Evolutionary conservation across 139 green algal species (phyloP).

Genomic region (Chlorella vulgaris): DNA sequence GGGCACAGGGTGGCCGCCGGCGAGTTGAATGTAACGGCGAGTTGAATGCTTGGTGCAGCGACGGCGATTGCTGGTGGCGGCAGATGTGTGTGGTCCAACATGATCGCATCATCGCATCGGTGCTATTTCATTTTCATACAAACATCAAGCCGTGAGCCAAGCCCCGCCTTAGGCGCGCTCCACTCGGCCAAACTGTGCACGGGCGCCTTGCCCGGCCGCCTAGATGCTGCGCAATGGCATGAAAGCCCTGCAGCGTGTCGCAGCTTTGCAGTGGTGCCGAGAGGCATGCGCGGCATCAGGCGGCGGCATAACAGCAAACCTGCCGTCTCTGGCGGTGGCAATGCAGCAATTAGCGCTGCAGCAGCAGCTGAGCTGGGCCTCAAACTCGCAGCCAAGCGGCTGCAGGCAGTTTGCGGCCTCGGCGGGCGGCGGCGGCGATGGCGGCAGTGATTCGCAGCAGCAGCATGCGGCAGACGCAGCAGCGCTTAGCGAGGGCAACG

Average conservation of each 20-base stretch:
- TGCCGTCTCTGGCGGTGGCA: not conserved
- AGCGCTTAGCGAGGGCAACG: not conserved
- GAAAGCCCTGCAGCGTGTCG: not conserved
- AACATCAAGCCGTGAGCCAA: no score
- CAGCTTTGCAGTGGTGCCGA: slow-evolving; percentile 3
- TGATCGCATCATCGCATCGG: no score
- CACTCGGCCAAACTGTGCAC: no score
- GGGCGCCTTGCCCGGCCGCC: no score
- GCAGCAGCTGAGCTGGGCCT: not conserved
- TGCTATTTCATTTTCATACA: no score
- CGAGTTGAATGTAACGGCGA: not conserved
- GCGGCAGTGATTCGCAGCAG: not conserved
- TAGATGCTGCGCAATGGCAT: slow-evolving; percentile 4
- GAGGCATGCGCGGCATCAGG: not conserved
- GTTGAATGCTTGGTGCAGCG: not conserved
- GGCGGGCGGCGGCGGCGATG: not conserved
- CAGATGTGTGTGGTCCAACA: no score
- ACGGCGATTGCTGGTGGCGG: no score
- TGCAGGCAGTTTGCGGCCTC: slow-evolving; percentile 6
- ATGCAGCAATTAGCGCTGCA: slow-evolving; percentile 16
- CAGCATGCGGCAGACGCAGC: not conserved
- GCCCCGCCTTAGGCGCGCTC: no score
- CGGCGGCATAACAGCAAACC: not conserved
- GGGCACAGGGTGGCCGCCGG: not conserved
- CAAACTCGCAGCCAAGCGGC: not conserved